Evolutionary conservation across 2,329 filamentous ascomycete genomes (phyloP).

Genomic region (Xylaria sp.): DNA sequence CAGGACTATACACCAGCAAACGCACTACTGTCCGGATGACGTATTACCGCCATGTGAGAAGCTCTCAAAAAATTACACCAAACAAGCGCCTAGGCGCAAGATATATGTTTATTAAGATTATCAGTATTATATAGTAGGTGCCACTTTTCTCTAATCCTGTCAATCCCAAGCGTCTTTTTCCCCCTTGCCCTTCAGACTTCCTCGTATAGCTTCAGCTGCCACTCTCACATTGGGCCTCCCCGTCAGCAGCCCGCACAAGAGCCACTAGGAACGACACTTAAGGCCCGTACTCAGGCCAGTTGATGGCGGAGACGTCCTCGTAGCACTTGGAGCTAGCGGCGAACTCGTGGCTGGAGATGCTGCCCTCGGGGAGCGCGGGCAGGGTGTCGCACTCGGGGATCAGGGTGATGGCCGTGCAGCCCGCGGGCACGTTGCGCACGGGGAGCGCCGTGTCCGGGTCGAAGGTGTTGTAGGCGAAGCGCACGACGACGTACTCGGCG

Average conservation of each 20-base stretch:
- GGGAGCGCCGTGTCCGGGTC: conserved; percentile 33
- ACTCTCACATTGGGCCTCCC: neutral
- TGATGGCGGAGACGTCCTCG: conserved; percentile 53
- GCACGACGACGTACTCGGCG: conserved; percentile 53
- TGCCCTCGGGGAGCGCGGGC: conserved; percentile 51
- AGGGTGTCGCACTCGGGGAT: conserved; percentile 58
- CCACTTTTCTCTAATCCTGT: conserved; percentile 8
- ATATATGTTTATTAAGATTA: conserved; percentile 27
- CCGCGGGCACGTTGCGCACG: conserved; percentile 50
- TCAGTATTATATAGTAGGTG: conserved; percentile 16
- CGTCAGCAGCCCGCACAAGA: neutral
- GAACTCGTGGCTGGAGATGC: conserved; percentile 55
- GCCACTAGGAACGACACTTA: neutral
- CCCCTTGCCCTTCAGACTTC: neutral
- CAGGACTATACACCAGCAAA: neutral
- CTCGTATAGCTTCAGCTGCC: neutral
- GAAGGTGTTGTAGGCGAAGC: conserved; percentile 50
- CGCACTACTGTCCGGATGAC: too few species aligned
- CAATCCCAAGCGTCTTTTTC: neutral
- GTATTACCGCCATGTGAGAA: neutral
- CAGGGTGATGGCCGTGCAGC: conserved; percentile 57
- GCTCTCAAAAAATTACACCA: neutral
- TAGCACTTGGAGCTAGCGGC: conserved; percentile 55
- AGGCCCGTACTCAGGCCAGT: conserved; percentile 52
- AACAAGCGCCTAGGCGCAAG: neutral